phyloP scores from a whole-genome alignment of 164 flowering plant genomes.

The Kalanchoe fedtschenkoi region DNA sequence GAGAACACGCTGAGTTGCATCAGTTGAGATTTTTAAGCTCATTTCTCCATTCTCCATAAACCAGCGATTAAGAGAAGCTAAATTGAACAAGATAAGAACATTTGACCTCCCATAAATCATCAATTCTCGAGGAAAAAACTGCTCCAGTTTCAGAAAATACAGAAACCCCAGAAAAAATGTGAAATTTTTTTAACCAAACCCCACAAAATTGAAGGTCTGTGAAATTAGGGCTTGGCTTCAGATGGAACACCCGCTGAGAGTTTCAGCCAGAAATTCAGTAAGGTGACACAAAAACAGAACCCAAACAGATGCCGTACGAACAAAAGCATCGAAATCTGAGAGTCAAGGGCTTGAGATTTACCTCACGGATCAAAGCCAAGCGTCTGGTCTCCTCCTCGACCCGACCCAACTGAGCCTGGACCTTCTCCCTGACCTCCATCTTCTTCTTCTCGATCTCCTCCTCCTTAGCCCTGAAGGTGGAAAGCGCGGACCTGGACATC shows the following conservation, averaged over 20 bases:
- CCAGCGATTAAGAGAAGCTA: too few relatives aligned
- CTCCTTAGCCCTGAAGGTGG: slow-evolving; percentile 39
- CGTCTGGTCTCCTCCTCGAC: slow-evolving; percentile 52
- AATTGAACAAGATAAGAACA: too few relatives aligned
- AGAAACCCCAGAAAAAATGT: neutral
- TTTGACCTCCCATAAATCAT: too few relatives aligned
- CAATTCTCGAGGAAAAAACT: neutral
- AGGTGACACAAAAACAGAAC: neutral
- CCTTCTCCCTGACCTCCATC: slow-evolving; percentile 38
- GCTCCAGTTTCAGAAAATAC: neutral
- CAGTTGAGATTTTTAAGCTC: too few relatives aligned
- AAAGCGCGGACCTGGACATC: slow-evolving; percentile 38
- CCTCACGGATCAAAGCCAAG: slow-evolving; percentile 44
- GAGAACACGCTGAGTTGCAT: too few relatives aligned
- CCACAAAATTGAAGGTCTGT: neutral
- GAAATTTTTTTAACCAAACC: neutral
- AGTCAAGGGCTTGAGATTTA: neutral
- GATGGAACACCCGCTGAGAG: neutral
- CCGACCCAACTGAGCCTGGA: slow-evolving; percentile 42
- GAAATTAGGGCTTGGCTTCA: neutral
- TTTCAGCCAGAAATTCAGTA: neutral
- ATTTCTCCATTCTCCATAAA: too few relatives aligned
- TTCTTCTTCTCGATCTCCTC: slow-evolving; percentile 55
- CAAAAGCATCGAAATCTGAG: neutral
- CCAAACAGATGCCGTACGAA: too few relatives aligned